Conservation (phyloP, 2,329 filamentous ascomycete genomes). For the Mycosphaerelloides madeirae region DNA sequence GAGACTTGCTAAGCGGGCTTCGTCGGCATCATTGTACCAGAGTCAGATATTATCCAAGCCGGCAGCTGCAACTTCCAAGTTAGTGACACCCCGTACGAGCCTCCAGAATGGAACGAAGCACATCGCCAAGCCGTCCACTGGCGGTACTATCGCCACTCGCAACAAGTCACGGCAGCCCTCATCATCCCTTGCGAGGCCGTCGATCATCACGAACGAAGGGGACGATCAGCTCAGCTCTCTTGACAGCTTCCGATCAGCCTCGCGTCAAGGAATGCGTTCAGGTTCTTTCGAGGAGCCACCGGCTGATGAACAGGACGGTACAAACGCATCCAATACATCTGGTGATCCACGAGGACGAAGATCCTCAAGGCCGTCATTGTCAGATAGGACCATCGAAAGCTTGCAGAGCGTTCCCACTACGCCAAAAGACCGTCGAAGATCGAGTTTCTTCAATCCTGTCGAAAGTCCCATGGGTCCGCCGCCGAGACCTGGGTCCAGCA, state of each 20-base stretch:
- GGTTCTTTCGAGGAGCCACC: conserved; percentile 18
- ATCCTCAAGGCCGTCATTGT: conserved; percentile 55
- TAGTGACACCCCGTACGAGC: conserved; percentile 7
- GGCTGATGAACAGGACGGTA: conserved; percentile 14
- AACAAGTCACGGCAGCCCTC: neutral
- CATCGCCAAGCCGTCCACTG: conserved; percentile 2
- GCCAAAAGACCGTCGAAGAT: conserved; percentile 62
- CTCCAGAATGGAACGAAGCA: conserved; percentile 3
- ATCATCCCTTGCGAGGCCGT: neutral
- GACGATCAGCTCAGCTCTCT: conserved; percentile 41
- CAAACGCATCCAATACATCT: conserved; percentile 13
- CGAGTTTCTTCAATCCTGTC: conserved; percentile 64
- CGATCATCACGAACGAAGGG: conserved; percentile 21
- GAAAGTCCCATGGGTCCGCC: conserved; percentile 58
- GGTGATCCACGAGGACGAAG: conserved; percentile 30
- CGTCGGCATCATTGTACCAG: conserved; percentile 8
- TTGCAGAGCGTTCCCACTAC: conserved; percentile 73
- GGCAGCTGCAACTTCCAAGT: conserved; percentile 3
- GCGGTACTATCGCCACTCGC: neutral
- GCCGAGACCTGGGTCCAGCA: conserved; percentile 57
- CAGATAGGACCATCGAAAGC: conserved; percentile 82
- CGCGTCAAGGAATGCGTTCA: conserved; percentile 33
- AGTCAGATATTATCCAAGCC: neutral
- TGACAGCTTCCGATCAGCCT: conserved; percentile 40
- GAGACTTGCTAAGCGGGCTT: conserved; percentile 12